Evolutionary conservation across 306 rosid genomes (phyloP).

Genomic region (Quercus rubra): DNA sequence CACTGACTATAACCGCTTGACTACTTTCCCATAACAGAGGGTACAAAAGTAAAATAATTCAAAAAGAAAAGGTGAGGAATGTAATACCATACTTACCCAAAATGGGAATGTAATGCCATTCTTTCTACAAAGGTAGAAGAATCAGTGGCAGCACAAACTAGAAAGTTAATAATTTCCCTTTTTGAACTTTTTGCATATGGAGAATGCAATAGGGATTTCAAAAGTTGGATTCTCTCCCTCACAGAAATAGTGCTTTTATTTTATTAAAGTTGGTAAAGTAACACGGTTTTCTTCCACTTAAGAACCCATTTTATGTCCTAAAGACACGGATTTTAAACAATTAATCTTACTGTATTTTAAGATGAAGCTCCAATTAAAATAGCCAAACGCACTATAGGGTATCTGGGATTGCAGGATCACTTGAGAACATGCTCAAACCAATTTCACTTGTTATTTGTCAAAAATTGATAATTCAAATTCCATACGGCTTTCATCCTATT

Average conservation of each 20-base stretch:
- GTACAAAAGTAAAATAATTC: constrained; percentile 37
- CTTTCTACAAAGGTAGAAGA: constrained; percentile 64
- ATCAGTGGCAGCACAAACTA: constrained; percentile 35
- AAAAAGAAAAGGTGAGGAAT: constrained; percentile 51
- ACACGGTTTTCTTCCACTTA: neutral
- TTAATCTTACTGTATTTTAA: no score
- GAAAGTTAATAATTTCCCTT: constrained; percentile 37
- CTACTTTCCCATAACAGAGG: constrained; percentile 33
- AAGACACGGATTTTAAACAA: no score
- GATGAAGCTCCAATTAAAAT: no score
- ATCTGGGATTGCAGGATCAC: no score
- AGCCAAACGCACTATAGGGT: no score
- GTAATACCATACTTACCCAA: constrained; percentile 54
- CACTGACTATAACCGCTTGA: constrained; percentile 31
- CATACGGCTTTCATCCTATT: no score
- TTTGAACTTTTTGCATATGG: constrained; percentile 28
- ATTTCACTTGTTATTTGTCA: no score
- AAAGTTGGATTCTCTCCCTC: constrained; percentile 22
- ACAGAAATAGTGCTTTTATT: constrained; percentile 2
- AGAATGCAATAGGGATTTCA: constrained; percentile 25
- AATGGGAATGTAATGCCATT: constrained; percentile 80
- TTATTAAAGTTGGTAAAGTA: neutral
- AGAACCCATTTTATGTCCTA: neutral
- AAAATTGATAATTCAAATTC: no score
- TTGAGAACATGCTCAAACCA: no score